Percentiles rank a stretch among this genome's conserved stretches.
phyloP scores from a whole-genome alignment of 768 basidiomycete genomes.

The Russula brevipes region DNA sequence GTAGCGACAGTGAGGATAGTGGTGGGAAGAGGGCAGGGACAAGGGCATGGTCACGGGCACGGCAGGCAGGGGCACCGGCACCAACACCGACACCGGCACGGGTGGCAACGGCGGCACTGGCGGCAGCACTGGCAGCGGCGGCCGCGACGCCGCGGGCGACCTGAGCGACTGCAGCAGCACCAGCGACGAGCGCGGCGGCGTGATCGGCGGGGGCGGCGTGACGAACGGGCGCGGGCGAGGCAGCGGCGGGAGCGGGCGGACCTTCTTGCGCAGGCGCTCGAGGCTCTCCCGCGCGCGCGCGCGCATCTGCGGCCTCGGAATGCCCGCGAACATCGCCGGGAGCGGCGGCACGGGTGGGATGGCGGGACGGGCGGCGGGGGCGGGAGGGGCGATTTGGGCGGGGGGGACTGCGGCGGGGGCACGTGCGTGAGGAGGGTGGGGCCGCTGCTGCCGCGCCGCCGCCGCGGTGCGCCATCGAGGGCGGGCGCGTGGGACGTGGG shows the following conservation, averaged over 20 bases:
- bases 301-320: neutral
- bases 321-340: neutral
- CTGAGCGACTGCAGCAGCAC: too few relatives aligned
- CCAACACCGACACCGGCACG: too few relatives aligned
- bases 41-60: too few relatives aligned
- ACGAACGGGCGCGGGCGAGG: neutral
- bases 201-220: neutral
- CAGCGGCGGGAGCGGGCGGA: conserved; percentile 1
- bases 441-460: too few relatives aligned
- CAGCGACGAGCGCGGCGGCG: neutral
- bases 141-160: neutral
- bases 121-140: neutral
- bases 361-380: neutral
- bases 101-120: neutral
- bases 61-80: too few relatives aligned
- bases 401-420: neutral
- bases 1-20: neutral
- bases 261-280: neutral
- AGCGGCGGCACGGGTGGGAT: neutral
- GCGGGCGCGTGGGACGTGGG: neutral
- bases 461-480: neutral
- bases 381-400: neutral
- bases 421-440: too few relatives aligned
- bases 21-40: too few relatives aligned
- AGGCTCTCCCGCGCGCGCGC: too few relatives aligned